Base-by-base conservation (phyloP, 805 yeast species). In the Candida coquimbonensis region DNA sequence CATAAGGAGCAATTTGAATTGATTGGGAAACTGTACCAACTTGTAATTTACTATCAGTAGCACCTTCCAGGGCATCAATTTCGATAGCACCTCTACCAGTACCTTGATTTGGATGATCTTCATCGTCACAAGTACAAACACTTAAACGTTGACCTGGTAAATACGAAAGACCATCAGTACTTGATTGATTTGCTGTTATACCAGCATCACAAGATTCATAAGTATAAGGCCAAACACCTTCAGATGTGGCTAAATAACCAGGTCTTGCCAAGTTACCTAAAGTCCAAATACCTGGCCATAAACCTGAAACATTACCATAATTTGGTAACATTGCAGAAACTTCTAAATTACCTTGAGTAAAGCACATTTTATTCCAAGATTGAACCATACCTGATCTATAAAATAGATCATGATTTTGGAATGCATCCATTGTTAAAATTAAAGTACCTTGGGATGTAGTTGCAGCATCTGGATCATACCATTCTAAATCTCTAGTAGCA, bases 201-300 rank as follows among this genome's bases (percentile, higher is more conserved):
- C 78, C 78, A 9, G 76, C 71, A 57, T 73, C 78, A 55, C 78
- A 73, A 8, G 68, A 54, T 21, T 70, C 67, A 52, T 73, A 73
- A 0, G 74, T 61, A 50, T 73, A 73, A 0, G 78, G 77, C 78
- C 78, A 73, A 24, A 72, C 70, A 35, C 78, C 78, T 31, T 73
- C 77, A 5, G 76, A 66, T 14, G 71, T 51, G 12, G 74, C 73
- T 57, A 72, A 55, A 54, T 65, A 72, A 2, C 78, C 78, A 1
- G 78, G 75, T 46, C 78, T 61, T 1, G 73, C 78, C 44, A 73
- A 53, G 46, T 73, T 73, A 7, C 77, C 77, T 65, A 73, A 61
- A 9, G 72, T 56, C 77, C 78, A 73, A 26, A 72, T 51, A 49
- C 78, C 77, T 0, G 78, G 78, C 78, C 78, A 73, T 50, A 72